A percentile compares a stretch with the other conserved stretches of the same genome.
These are phyloP conservation scores for Scenedesmus sp. DNA, from an alignment of 163 green algal species.

Conservation along the genomic window DNA sequence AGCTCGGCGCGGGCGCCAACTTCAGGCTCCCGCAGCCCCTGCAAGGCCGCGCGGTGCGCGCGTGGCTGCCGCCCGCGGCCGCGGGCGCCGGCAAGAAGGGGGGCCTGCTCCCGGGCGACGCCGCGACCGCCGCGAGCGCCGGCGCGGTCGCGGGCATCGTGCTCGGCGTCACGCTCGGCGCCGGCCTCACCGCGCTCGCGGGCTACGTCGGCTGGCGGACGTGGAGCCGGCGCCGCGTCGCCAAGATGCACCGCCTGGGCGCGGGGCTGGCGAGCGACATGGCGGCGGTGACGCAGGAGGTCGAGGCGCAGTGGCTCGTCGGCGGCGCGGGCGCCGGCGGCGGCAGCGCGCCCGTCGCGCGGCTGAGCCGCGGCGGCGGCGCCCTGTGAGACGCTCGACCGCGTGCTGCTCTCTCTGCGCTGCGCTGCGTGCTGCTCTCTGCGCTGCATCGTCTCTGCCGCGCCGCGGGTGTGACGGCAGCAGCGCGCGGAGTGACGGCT, in stretches of 20 bases:
- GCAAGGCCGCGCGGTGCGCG: conserved; percentile 3
- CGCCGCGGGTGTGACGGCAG: too few relatives aligned
- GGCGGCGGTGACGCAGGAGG: conserved; percentile 32
- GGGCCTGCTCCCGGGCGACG: conserved; percentile 21
- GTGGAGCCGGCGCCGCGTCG: conserved; percentile 22
- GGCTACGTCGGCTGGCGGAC: conserved; percentile 6
- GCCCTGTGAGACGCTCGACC: too few relatives aligned
- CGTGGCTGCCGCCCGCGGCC: too few relatives aligned
- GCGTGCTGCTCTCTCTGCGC: too few relatives aligned
- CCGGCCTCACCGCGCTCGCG: conserved; percentile 9
- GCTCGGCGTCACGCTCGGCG: conserved; percentile 5
- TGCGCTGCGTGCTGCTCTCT: too few relatives aligned
- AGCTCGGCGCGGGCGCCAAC: conserved; percentile 23
- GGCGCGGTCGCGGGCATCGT: conserved; percentile 4
- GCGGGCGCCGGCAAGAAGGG: conserved; percentile 1
- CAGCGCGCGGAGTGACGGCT: too few relatives aligned
- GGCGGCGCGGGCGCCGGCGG: background rate
- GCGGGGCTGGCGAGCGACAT: too few relatives aligned
- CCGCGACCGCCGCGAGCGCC: conserved; percentile 5
- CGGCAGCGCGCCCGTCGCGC: background rate
- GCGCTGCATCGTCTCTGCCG: too few relatives aligned
- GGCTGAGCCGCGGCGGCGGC: too few relatives aligned
- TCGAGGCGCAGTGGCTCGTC: conserved; percentile 5
- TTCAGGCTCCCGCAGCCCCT: conserved; percentile 20
- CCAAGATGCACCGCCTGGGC: conserved; percentile 14